These are phyloP conservation scores for Colletotrichum shisoi DNA, from an alignment of 2,329 filamentous ascomycete genomes.

Conservation along the genomic window DNA sequence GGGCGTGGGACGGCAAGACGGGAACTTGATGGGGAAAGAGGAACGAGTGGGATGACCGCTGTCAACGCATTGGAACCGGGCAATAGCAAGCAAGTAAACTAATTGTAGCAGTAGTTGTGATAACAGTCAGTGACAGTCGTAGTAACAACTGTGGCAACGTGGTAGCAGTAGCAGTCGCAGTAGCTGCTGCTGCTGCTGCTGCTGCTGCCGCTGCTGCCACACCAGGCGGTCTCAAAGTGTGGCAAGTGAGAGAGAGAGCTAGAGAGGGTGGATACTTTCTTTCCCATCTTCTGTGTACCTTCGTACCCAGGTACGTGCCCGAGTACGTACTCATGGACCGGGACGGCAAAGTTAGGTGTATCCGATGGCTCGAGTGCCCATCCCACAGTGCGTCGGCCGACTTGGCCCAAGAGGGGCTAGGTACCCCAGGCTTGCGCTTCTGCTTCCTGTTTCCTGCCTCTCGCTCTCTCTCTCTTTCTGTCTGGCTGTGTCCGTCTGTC, in stretches of 20 bases:
- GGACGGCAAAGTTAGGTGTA: constrained; percentile 21
- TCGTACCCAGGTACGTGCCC: background rate
- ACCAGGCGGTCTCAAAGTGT: no score
- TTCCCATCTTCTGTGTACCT: no score
- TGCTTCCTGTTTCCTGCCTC: constrained; percentile 4
- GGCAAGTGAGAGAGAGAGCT: background rate
- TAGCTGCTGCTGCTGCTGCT: no score
- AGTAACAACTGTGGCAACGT: background rate
- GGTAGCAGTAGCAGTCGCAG: background rate
- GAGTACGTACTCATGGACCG: background rate
- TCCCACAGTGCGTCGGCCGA: constrained; percentile 22
- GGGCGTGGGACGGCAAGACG: background rate
- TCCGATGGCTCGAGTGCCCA: constrained; percentile 4
- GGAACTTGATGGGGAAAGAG: constrained; percentile 28
- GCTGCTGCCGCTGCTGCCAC: no score
- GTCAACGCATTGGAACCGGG: background rate
- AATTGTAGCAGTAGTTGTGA: background rate
- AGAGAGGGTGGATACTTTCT: background rate
- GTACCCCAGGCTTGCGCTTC: constrained; percentile 14
- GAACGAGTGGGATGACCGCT: background rate
- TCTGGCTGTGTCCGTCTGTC: background rate
- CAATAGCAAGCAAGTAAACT: background rate
- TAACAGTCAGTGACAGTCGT: constrained; percentile 4
- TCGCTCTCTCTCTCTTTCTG: background rate
- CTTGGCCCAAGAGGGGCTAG: constrained; percentile 3